phyloP scores from a whole-genome alignment of 345 rosid species.

The Euphorbia tirucalli region DNA sequence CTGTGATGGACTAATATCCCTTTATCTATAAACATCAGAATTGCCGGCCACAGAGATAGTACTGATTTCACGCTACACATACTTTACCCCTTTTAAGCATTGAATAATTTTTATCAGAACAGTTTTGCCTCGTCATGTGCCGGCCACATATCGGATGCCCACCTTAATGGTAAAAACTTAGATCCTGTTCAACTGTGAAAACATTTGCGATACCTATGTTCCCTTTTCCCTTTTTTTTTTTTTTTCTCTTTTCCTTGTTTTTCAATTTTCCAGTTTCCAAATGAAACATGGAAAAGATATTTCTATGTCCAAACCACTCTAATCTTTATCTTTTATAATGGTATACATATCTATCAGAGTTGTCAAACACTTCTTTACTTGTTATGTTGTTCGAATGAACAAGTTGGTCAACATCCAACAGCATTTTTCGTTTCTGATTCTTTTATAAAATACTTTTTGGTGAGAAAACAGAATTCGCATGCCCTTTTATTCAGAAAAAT shows the following conservation, averaged over 20 bases:
- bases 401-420: not conserved
- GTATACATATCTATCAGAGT: not conserved
- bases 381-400: not conserved
- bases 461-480: not conserved
- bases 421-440: not conserved
- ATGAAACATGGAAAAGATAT: too few species aligned
- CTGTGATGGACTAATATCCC: not conserved
- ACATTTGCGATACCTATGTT: too few species aligned
- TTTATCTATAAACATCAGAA: not conserved
- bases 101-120: not conserved
- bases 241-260: too few species aligned
- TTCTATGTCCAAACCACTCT: not conserved
- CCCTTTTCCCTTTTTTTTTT: too few species aligned
- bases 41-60: not conserved
- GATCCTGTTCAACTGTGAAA: too few species aligned
- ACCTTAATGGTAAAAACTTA: not conserved
- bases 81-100: not conserved
- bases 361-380: not conserved
- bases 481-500: not conserved
- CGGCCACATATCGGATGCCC: not conserved
- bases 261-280: too few species aligned
- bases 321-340: not conserved
- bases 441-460: not conserved
- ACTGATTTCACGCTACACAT: not conserved
- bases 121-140: not conserved